Evolutionary conservation across 192 early-diverging fungal genomes (phyloP), one percentile per base, ranked within the genome.

Genomic region (Backusella westeae): DNA sequence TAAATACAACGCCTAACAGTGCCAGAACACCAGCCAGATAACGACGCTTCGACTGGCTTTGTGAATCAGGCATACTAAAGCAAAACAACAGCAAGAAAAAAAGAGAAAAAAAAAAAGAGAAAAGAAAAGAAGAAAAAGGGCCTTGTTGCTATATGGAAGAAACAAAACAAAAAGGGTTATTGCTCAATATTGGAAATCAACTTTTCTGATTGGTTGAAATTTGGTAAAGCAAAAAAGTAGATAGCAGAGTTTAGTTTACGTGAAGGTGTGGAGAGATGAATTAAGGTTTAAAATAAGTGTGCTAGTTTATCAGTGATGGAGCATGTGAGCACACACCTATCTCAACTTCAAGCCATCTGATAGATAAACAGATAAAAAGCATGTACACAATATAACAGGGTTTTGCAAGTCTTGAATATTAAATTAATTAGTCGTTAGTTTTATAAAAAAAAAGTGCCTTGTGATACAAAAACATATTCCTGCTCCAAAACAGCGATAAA

Each of bases 1-100:
- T 93, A 68, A 91, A 75, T 56, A 94, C 94, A 9, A 95, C 93
- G 67, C 84, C 78, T 14, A 94, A 80, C 23, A 95, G 81, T 35
- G 89, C 81, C 2, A 89, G 15, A n/a, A 94, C 82, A 8, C 94
- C 94, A 34, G 87, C 46, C n/a, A 85, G 78, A 32, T 88, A 90
- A 15, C 93, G 88, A 53, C 76, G 34, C n/a, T 65, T 71, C 34
- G 42, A 44, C 36, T 46, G 44, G 32, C 23, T 35, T 41, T 38
- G 39, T 19, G 59, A 67, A 29, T 74, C 73, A 34, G 73, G 59
- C 73, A 74, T 74, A 59, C 12, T 59, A 59, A 59, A 23, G 6
- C n/a, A 53, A 53, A 59, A 26, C 1, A 12, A 59, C 2, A 23
- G 8, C 6, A 56, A 56, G 21, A 21, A 21, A 53, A 9, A 21